Evolutionary conservation across 2,329 filamentous ascomycete species (phyloP).

Genomic region (Cercospora sp.): DNA sequence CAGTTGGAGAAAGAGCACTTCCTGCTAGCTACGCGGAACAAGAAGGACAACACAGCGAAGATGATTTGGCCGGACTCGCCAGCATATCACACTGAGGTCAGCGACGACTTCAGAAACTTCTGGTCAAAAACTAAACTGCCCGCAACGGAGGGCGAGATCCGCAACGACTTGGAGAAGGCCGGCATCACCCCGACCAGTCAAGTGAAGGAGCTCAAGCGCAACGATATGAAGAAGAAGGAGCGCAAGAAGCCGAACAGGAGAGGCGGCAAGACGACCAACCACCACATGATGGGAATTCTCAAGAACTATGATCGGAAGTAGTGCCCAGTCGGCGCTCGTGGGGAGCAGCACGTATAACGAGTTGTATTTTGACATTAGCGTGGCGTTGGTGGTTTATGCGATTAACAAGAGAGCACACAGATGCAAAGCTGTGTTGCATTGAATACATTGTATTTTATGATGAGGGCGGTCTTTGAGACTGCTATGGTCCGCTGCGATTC

Average conservation of each 20-base stretch:
- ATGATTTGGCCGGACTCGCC: conserved; percentile 90
- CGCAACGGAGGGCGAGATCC: conserved; percentile 67
- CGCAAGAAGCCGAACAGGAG: conserved; percentile 73
- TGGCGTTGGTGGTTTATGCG: conserved; percentile 10
- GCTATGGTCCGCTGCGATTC: neutral
- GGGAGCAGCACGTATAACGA: neutral
- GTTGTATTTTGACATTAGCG: conserved; percentile 15
- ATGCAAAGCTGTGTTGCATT: neutral
- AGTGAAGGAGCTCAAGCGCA: conserved; percentile 63
- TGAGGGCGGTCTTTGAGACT: neutral
- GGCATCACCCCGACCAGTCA: conserved; percentile 84
- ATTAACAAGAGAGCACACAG: neutral
- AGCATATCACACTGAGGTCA: conserved; percentile 55
- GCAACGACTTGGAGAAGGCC: conserved; percentile 71
- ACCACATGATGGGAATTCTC: conserved; percentile 79
- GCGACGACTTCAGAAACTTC: conserved; percentile 77
- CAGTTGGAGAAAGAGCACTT: conserved; percentile 75
- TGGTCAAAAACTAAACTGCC: conserved; percentile 83
- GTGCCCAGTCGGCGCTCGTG: neutral
- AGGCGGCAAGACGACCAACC: conserved; percentile 80
- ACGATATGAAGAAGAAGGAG: conserved; percentile 56
- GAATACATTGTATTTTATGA: neutral
- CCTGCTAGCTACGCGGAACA: conserved; percentile 82
- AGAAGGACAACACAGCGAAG: conserved; percentile 84
- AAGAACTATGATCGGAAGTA: conserved; percentile 60